Base-by-base conservation (phyloP, 179 eudicot genomes). In the Beta macrorhiza region DNA sequence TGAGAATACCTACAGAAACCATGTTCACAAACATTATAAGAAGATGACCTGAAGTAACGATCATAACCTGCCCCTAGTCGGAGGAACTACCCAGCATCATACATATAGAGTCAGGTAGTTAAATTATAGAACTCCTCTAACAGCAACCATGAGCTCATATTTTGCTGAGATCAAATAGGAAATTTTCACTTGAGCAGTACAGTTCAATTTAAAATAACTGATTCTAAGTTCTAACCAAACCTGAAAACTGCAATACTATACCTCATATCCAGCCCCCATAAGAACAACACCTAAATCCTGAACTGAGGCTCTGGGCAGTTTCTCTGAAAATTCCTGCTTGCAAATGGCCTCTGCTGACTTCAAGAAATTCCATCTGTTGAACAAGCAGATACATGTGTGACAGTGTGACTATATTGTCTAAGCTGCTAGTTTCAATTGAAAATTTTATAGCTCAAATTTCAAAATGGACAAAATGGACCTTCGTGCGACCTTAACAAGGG, bases 191-290 rank as follows among this genome's bases (percentile, higher is more conserved):
- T 37, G 42, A 37, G 71, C 37, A 58, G 42, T 22, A 42, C 45
- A 65, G 0, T 20, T 49, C 32, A 58, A 76, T 22, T 68, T 3
- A 17, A 72, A 57, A 56, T 2, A 68, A 52, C 53, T 16, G 5
- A 17, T 19, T 57, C 29, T 56, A 71, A 53, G 14, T 19, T 57
- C 29, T 56, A 71, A 53, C 42, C 19, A 77, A 77, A 67, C 75
- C 53, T 67, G 61, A 76, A 44, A 56, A 49, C 49, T 10, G 65
- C 45, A 68, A 29, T 42, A 57, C 1, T 79, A 59, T 79, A 96
- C 99, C 95, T 96, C 97, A 84, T 96, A 96, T 84, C 98, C 97
- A 84, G 92, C 89, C 55, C 97, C 99, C 94, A 91, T 92, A 82
- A 95, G 89, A 83, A 95, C 88, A 78, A 95, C 91, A 74, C 99